Evolutionary conservation across 208 protist species (phyloP), one percentile per base, ranked within the genome.

Genomic region (Trypanosoma cruzi): DNA sequence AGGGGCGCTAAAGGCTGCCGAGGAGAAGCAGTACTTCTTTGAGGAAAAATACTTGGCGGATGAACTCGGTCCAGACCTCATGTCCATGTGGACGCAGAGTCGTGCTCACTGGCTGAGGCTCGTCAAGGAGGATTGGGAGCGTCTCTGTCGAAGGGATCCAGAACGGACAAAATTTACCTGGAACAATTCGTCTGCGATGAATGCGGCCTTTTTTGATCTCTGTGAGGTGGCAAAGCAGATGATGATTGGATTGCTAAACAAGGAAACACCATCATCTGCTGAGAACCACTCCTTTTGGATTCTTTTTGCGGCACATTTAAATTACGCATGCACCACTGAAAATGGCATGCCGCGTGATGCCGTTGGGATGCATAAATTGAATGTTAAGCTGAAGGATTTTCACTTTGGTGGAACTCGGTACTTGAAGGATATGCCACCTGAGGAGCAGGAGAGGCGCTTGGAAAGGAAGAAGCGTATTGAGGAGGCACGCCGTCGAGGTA

Each of bases 331-430:
- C 63, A 56, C 67, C 20, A 64, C 77, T 22, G 82, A 89, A 71
- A 77, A 93, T 29, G 34, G 72, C 34, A 92, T 96, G 83, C 88
- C 86, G 11, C 26, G 22, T 4, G 80, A 85, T 13, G 82, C 87
- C 18, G 88, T 97, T 56, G 81, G 87, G 7, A 73, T 97, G 60
- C 73, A 61, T 24, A 97, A 97, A 61, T 75, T 97, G 1, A 95
- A 95, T 55, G 86, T 97, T 8, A 97, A 97, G 73, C 60, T 97
- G 44, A 96, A 95, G 69, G 93, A 97, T 73, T 97, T 85, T 70
- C 80, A 81, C 60, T 96, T 96, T 86, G 93, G 93, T 28, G 90
- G 93, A 26, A 94, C 93, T 37, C 84, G 93, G 26, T 97, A 97
- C 66, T 88, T 92, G 62, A 96, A 94, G 62, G 86, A 97, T 70